Evolutionary conservation across 192 early-diverging fungal species (phyloP), one percentile per base, ranked within the genome.

Genomic region (Chytriomyces confervae): DNA sequence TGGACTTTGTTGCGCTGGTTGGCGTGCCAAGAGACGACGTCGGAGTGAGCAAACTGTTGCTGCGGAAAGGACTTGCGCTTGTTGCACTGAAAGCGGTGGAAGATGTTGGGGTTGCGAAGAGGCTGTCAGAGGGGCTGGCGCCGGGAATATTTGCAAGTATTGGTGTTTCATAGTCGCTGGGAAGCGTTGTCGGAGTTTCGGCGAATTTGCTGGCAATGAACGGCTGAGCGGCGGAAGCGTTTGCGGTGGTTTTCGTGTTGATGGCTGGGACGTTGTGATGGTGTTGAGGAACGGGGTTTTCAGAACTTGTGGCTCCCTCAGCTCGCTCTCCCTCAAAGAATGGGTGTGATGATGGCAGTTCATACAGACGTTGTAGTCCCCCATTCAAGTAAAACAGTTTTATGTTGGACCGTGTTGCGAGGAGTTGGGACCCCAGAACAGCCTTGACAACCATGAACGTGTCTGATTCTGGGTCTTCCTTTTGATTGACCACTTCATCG

Each of bases 311-410:
- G 11, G 24, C 4, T n/a, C n/a, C 43, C 60, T 57, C 20, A 20
- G 53, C 13, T 57, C 20, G 16, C 3, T 57, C 53, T 47, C 36
- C 62, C 43, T 72, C 7, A 50, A 24, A 23, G 36, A 79, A 67
- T 27, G 49, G 72, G 29, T 72, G 23, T 13, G 53, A 57, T 57
- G 53, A 13, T 57, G 53, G 20, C 3, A 57, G 53, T 20, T 57
- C 53, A 57, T 57, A 57, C 53, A 57, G 53, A 13, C 16, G 0
- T n/a, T 57, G 2, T 13, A 72, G 66, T 5, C 77, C 77, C 10
- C 70, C 77, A n/a, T 79, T 23, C 61, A 79, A 65, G 62, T 20
- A 79, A 50, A 27, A 50, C 13, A 79, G 48, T 50, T 36, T 43
- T 16, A 79, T 16, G 50, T 43, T 48, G 7, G 61, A 47, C 10